Base-by-base conservation (phyloP, 805 yeast species). In the Spathaspora girioi region DNA sequence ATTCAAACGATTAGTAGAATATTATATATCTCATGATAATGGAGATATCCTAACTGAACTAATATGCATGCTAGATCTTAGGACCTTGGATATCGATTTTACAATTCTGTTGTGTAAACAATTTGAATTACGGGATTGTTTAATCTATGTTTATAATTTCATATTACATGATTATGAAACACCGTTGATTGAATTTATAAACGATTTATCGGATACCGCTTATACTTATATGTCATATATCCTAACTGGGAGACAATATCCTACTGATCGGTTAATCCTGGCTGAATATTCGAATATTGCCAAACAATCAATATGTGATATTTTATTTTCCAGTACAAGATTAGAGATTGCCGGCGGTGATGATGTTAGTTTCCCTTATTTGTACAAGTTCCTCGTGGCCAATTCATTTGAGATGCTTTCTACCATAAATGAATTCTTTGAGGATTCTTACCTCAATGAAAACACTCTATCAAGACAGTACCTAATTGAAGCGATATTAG, bases 201-300 rank as follows among this genome's bases (percentile, higher is more conserved):
- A 67, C 46, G 70, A 62, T 32, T 69, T 68, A 18, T 58, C 56
- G 47, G 18, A 15, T 14, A 3, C 50, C 15, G 20, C 50, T 26
- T 68, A 56, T 50, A 35, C 84, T 0, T 93, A 87, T 61, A 63
- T 92, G 53, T 78, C 90, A 0, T 87, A 82, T 59, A 69, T 84
- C 10, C 70, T 89, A 26, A 85, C 93, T 0, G 96, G 96, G 0
- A 73, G 94, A 50, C 86, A 84, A 52, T 93, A 84, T 63, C 97
- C 97, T 0, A 83, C 87, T 1, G 87, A 87, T 44, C 66, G 71
- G 27, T 64, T 66, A 17, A 72, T 86, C 19, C 66, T 62, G 8
- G 61, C 56, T 3, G 67, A 66, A n/a, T 18, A 5, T 27, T 12
- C 38, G 12, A 50, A 59, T 0, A 53, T 62, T 2, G 83, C 85